A percentile compares a stretch with the other conserved stretches of the same genome.
phyloP scores from a whole-genome alignment of 495 filamentous ascomycete genomes.

The Neurospora cerealis region DNA sequence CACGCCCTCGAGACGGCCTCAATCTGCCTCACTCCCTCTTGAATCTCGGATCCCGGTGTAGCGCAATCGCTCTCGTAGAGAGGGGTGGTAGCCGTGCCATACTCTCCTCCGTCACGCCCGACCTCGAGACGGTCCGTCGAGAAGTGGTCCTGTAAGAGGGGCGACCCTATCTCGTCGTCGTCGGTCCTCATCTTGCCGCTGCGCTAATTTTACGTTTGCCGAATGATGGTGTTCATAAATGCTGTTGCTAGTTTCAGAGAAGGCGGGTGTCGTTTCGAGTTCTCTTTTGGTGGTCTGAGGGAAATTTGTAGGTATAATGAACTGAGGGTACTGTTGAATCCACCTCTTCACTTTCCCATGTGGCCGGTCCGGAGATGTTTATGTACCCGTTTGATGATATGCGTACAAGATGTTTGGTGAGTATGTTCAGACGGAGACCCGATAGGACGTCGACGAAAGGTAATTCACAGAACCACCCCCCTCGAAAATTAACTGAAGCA shows the following conservation, averaged over 20 bases:
- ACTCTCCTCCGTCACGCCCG: neutral
- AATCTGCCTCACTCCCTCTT: slow-evolving; percentile 34
- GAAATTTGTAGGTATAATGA: neutral
- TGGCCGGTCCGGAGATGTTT: neutral
- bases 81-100: neutral
- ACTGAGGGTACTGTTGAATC: neutral
- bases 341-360: neutral
- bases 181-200: slow-evolving; percentile 3
- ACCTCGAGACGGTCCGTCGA: neutral
- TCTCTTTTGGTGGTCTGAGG: neutral
- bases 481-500: neutral
- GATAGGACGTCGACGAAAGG: neutral
- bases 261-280: neutral
- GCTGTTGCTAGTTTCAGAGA: neutral
- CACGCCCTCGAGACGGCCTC: slow-evolving; percentile 40
- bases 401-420: neutral
- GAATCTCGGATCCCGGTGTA: slow-evolving; percentile 7
- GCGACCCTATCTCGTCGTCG: neutral
- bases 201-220: neutral
- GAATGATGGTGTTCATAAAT: neutral
- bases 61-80: neutral
- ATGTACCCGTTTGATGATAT: neutral
- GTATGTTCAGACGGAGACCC: neutral
- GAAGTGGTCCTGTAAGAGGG: slow-evolving; percentile 1
- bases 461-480: neutral